A percentile compares a stretch with the other conserved stretches of the same genome.
Conservation (phyloP, 2,329 filamentous ascomycete species). For the Nectriaceae sp. region DNA sequence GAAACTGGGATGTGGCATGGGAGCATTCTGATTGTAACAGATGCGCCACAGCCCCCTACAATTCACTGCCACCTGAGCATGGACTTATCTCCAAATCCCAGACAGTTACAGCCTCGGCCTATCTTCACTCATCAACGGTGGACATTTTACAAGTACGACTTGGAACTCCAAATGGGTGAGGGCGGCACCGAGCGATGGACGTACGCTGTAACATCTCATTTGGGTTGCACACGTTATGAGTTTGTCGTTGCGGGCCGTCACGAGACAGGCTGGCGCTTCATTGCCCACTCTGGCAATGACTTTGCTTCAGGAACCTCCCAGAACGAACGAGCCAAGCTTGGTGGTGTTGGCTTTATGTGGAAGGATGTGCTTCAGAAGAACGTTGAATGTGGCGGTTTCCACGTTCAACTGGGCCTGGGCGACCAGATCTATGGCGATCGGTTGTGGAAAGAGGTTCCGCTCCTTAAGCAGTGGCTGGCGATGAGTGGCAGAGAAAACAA, state of each 20-base stretch:
- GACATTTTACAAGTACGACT: slow-evolving; percentile 93
- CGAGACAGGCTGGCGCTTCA: slow-evolving; percentile 93
- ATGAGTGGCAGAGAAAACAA: slow-evolving; percentile 92
- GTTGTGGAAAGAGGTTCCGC: slow-evolving; percentile 92
- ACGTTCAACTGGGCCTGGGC: slow-evolving; percentile 87
- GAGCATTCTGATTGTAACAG: slow-evolving; percentile 90
- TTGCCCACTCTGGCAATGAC: slow-evolving; percentile 94
- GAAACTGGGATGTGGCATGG: slow-evolving; percentile 90
- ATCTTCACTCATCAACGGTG: slow-evolving; percentile 91
- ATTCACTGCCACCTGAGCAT: slow-evolving; percentile 91
- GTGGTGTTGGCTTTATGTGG: slow-evolving; percentile 96
- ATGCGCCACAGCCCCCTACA: slow-evolving; percentile 87
- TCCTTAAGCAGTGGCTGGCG: slow-evolving; percentile 91
- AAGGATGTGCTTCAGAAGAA: slow-evolving; percentile 98
- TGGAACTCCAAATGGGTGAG: slow-evolving; percentile 89
- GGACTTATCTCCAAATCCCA: slow-evolving; percentile 89
- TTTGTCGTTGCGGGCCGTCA: slow-evolving; percentile 90
- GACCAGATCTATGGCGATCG: slow-evolving; percentile 96
- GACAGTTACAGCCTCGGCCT: slow-evolving; percentile 77
- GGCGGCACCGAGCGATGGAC: slow-evolving; percentile 82
- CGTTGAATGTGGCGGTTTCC: slow-evolving; percentile 92
- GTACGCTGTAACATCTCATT: slow-evolving; percentile 94
- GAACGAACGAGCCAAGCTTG: slow-evolving; percentile 81
- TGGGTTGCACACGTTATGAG: slow-evolving; percentile 97
- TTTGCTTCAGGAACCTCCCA: slow-evolving; percentile 87